Evolutionary conservation across 441 rosid genomes (phyloP).

Genomic region (Gossypium gossypioides): DNA sequence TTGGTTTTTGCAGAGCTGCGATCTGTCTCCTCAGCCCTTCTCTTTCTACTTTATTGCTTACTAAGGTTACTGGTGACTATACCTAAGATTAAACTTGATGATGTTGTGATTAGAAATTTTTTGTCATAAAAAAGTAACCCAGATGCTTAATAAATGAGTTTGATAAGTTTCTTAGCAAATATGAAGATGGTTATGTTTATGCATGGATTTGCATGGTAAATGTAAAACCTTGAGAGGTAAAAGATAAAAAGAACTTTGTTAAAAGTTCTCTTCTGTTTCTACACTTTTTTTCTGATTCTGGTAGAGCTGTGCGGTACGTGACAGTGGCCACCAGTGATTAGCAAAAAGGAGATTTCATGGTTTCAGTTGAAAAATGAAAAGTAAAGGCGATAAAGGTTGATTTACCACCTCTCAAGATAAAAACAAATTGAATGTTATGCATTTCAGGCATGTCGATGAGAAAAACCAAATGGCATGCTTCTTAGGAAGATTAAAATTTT

Average conservation of each 20-base stretch:
- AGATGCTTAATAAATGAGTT: neutral
- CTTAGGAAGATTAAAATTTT: neutral
- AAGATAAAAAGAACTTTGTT: neutral
- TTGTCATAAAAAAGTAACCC: neutral
- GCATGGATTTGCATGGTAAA: neutral
- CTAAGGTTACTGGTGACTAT: neutral
- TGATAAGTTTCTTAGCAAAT: too few relatives aligned
- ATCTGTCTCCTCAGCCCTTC: neutral
- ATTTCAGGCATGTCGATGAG: too few relatives aligned
- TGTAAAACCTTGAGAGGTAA: neutral
- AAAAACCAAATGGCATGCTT: neutral
- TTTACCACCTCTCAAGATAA: neutral
- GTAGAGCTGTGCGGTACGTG: neutral
- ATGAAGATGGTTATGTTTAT: neutral
- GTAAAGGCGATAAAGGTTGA: neutral
- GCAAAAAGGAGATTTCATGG: constrained; percentile 3
- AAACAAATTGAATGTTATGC: too few relatives aligned
- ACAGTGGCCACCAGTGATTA: neutral
- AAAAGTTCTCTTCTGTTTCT: neutral
- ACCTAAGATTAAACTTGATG: neutral
- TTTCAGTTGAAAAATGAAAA: constrained; percentile 4
- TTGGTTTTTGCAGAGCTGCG: neutral
- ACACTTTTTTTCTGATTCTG: neutral
- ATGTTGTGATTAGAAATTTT: neutral
- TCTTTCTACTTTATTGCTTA: constrained; percentile 1